phyloP scores from a whole-genome alignment of 2,329 filamentous ascomycete genomes.

The Botrytis fabae region DNA sequence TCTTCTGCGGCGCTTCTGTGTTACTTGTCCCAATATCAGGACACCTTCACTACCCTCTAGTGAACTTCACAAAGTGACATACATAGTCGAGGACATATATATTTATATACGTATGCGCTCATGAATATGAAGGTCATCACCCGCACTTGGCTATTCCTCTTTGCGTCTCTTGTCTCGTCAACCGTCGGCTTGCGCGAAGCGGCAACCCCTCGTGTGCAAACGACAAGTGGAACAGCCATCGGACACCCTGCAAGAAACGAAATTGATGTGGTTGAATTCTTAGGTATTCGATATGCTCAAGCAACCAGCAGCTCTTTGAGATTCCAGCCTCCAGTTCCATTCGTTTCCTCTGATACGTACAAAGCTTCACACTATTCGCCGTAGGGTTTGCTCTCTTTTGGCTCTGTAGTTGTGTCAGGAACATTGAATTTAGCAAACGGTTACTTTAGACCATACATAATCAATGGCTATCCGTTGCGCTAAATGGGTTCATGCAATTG shows the following conservation, averaged over 20 bases:
- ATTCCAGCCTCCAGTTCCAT: constrained; percentile 37
- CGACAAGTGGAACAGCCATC: constrained; percentile 34
- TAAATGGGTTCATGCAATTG: neutral
- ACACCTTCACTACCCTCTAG: neutral
- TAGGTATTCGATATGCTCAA: constrained; percentile 45
- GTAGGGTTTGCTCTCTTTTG: constrained; percentile 5
- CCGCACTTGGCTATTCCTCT: neutral
- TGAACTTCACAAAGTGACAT: neutral
- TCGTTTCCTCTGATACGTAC: constrained; percentile 9
- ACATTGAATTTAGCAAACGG: neutral
- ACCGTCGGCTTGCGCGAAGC: too few relatives aligned
- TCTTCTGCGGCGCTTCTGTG: neutral
- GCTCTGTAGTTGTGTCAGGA: neutral
- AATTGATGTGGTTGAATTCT: constrained; percentile 40
- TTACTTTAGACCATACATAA: neutral
- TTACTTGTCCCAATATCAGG: neutral
- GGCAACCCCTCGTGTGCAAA: constrained; percentile 25
- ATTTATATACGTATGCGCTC: neutral
- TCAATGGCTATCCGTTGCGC: neutral
- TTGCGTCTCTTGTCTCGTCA: neutral
- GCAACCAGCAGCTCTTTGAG: constrained; percentile 44
- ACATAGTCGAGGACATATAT: neutral
- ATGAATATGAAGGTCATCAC: neutral
- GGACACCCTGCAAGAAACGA: constrained; percentile 32
- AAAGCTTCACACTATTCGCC: neutral